Conservation (phyloP, 129 eudicot species). For the Calendula officinalis region DNA sequence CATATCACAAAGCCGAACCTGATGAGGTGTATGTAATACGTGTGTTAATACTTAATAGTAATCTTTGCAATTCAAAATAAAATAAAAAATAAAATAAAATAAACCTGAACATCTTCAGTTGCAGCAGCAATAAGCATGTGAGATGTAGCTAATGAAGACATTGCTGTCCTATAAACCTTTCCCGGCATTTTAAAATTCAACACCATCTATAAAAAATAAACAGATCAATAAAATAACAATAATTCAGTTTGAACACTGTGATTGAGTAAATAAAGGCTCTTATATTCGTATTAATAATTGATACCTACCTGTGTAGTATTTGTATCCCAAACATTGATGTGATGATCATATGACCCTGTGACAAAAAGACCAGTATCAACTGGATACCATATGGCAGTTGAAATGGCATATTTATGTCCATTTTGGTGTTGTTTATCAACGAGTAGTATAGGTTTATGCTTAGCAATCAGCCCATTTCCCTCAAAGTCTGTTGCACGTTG, state of each 20-base stretch:
- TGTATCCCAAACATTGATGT: conserved; percentile 94
- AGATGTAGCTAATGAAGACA: conserved; percentile 85
- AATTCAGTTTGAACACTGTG: background rate
- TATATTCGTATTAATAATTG: background rate
- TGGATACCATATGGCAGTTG: conserved; percentile 98
- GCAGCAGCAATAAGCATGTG: conserved; percentile 97
- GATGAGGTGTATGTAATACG: no score
- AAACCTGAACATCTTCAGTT: conserved; percentile 89
- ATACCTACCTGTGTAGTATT: conserved; percentile 91
- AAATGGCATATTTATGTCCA: conserved; percentile 79
- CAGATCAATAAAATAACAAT: background rate
- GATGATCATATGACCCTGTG: conserved; percentile 95
- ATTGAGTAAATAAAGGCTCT: background rate
- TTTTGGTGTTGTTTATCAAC: conserved; percentile 85
- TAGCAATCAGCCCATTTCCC: conserved; percentile 76
- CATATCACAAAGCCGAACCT: conserved; percentile 90
- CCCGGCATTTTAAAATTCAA: conserved; percentile 98
- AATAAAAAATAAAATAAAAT: no score
- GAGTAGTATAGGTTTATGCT: conserved; percentile 58
- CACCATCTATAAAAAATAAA: conserved; percentile 42
- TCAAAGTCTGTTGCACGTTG: conserved; percentile 76
- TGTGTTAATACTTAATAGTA: no score
- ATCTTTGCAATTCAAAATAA: no score
- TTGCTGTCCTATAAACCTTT: conserved; percentile 89
- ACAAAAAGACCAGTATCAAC: conserved; percentile 88